Base-by-base conservation (phyloP, 352 stramenopile genomes). In the Globisporangium heterothallicum region DNA sequence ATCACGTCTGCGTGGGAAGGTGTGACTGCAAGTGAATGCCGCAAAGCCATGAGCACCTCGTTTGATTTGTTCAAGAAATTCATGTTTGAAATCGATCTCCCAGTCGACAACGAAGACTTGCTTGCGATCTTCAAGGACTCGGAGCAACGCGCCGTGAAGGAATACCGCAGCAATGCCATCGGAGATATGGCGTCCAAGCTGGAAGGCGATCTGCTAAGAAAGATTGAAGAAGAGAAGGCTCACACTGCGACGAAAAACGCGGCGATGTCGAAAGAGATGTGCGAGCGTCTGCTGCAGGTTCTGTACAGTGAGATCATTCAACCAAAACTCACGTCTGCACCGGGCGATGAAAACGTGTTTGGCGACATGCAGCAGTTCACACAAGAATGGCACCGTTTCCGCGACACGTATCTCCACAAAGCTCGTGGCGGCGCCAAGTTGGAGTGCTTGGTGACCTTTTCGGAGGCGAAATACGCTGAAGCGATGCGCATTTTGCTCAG, bases 1-100 rank as follows among this genome's bases (percentile, higher is more conserved):
- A 95, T 96, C 53, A 86, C 78, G 12, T 92, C 78, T 8, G 86
- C 86, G 12, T 96, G 86, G 86, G 80, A 94, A 47, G 78, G 78
- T 16, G 82, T 95, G 29, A 91, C 82, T 26, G 75, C 72, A 2
- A 88, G 73, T 44, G 82, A 95, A 56, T 90, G 78, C 55, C 76
- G 78, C 25, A 92, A 93, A 58, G 83, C 82, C 7, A 78, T 88
- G 59, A 70, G 59, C 26, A 63, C 42, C 3, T 72, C 80, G 36
- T 65, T 77, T 29, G 82, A 89, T 7, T 42, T 59, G 22, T 92
- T 92, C 65, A 83, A 85, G 49, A 80, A 75, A 21, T 58, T 61
- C 42, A 61, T 92, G 42, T 49, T 51, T 26, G 69, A 85, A 22
- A 43, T 89, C 6, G 73, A 89, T 12, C 50, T 92, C 32, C 79